Evolutionary conservation across 805 yeast species (phyloP).

Genomic region (Groenewaldozyma salmanticensis): DNA sequence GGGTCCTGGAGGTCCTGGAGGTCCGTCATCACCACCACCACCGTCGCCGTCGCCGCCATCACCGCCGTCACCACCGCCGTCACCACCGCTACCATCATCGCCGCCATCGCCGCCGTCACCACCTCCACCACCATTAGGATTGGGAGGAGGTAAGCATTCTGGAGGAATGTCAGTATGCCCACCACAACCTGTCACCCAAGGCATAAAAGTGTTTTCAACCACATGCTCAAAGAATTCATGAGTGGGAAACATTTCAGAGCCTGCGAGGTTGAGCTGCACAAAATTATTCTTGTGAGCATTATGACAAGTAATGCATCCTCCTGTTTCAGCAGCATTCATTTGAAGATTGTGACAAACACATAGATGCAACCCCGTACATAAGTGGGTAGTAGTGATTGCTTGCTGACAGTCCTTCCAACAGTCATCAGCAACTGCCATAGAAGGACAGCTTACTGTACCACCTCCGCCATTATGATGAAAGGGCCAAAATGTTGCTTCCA

Average conservation of each 20-base stretch:
- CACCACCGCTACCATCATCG: slow-evolving; percentile 4
- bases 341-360: slow-evolving; percentile 10
- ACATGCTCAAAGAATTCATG: slow-evolving; percentile 12
- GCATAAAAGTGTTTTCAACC: slow-evolving; percentile 14
- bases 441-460: slow-evolving; percentile 1
- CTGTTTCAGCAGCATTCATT: slow-evolving; percentile 7
- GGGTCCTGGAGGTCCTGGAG: no score
- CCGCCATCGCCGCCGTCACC: slow-evolving; percentile 4
- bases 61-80: slow-evolving; percentile 3
- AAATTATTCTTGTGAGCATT: slow-evolving; percentile 8
- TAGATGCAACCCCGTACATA: slow-evolving; percentile 10
- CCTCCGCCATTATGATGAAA: slow-evolving; percentile 6
- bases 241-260: slow-evolving; percentile 9
- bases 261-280: slow-evolving; percentile 10
- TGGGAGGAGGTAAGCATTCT: slow-evolving; percentile 2
- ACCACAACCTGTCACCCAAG: slow-evolving; percentile 13
- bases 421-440: slow-evolving; percentile 4
- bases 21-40: background rate
- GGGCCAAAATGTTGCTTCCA: slow-evolving; percentile 2
- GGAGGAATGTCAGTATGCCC: slow-evolving; percentile 1
- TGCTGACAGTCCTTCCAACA: slow-evolving; percentile 14
- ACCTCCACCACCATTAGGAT: slow-evolving; percentile 4
- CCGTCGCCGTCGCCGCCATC: slow-evolving; percentile 4
- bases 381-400: slow-evolving; percentile 6
- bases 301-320: slow-evolving; percentile 13